These are phyloP conservation scores for Trichoderma harzianum DNA, from an alignment of 2,329 filamentous ascomycete genomes.

Conservation along the genomic window DNA sequence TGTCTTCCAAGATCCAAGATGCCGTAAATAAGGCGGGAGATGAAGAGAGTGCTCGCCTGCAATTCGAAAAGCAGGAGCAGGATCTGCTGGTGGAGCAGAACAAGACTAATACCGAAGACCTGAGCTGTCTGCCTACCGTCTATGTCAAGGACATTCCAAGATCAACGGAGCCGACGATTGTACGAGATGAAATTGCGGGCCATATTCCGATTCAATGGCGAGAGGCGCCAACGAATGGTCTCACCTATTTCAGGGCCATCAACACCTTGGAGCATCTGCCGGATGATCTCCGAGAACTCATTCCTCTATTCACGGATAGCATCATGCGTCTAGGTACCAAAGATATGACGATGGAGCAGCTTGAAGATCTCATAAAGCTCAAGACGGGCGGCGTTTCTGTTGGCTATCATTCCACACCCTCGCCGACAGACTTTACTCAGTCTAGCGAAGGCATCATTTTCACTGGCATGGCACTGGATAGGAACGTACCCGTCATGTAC, in stretches of 20 bases:
- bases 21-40: slow-evolving; percentile 66
- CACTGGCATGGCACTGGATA: slow-evolving; percentile 82
- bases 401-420: slow-evolving; percentile 78
- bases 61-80: slow-evolving; percentile 74
- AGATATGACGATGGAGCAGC: slow-evolving; percentile 83
- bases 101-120: slow-evolving; percentile 76
- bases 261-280: slow-evolving; percentile 76
- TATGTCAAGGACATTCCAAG: slow-evolving; percentile 86
- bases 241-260: slow-evolving; percentile 93
- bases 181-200: slow-evolving; percentile 63
- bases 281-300: slow-evolving; percentile 75
- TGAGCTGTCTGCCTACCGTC: slow-evolving; percentile 84
- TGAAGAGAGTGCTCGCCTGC: slow-evolving; percentile 65
- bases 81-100: slow-evolving; percentile 79
- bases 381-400: slow-evolving; percentile 90
- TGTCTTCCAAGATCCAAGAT: slow-evolving; percentile 71
- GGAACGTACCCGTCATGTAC: slow-evolving; percentile 88
- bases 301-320: slow-evolving; percentile 87
- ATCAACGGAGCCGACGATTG: slow-evolving; percentile 57
- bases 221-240: slow-evolving; percentile 87
- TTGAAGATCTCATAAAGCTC: slow-evolving; percentile 93
- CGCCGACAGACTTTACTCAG: slow-evolving; percentile 65
- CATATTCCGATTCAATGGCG: slow-evolving; percentile 79
- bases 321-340: slow-evolving; percentile 92
- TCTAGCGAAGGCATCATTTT: slow-evolving; percentile 81